Evolutionary conservation across 2,329 filamentous ascomycete species (phyloP).

Genomic region (Fusarium circinatum): DNA sequence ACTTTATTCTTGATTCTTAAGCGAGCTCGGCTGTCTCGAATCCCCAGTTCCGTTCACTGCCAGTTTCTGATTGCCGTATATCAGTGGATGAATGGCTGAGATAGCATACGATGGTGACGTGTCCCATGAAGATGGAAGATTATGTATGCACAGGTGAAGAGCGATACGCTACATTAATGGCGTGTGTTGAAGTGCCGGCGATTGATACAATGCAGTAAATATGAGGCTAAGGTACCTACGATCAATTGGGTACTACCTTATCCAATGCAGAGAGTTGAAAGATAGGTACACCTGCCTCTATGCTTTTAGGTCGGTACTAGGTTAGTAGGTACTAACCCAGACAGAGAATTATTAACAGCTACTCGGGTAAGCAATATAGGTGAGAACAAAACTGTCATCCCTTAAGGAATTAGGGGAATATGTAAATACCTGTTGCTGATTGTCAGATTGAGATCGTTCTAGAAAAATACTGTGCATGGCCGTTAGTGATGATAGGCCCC

Average conservation of each 20-base stretch:
- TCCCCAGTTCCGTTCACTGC: conserved; percentile 7
- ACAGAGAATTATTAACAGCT: not conserved
- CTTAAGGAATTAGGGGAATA: not conserved
- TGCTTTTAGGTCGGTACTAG: not conserved
- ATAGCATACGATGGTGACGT: not conserved
- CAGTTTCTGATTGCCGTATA: conserved; percentile 8
- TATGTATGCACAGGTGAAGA: not conserved
- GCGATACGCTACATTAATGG: not conserved
- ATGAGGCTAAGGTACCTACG: not conserved
- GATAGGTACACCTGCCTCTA: not conserved
- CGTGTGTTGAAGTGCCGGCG: not conserved
- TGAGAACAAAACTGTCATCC: not conserved
- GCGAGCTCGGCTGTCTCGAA: conserved; percentile 31
- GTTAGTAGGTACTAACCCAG: not conserved
- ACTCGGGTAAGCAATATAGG: not conserved
- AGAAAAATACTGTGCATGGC: not conserved
- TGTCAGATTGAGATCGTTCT: not conserved
- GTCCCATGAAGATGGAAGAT: not conserved
- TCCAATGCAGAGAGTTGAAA: not conserved
- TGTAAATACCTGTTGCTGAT: not conserved
- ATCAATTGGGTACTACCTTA: not conserved
- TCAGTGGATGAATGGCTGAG: not conserved
- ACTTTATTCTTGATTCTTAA: conserved; percentile 11
- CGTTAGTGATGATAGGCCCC: not conserved
- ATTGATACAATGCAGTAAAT: not conserved